phyloP scores from a whole-genome alignment of 805 yeast genomes.

The Saccharomycopsis amapae region DNA sequence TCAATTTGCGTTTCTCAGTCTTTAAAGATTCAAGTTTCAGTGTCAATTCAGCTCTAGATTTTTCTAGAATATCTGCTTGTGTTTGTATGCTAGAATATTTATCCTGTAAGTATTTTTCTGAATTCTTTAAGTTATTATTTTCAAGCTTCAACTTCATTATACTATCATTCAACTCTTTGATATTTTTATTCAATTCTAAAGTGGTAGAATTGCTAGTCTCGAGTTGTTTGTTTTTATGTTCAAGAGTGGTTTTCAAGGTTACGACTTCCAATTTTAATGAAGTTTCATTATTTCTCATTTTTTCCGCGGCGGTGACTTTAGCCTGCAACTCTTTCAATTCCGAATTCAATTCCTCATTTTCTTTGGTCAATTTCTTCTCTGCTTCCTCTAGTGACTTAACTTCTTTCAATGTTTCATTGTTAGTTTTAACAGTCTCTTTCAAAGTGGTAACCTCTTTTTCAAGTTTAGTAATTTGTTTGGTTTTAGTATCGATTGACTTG shows the following conservation, averaged over 20 bases:
- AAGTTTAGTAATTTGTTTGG: constrained; percentile 24
- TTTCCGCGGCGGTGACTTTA: constrained; percentile 6
- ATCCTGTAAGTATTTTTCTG: constrained; percentile 28
- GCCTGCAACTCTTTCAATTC: constrained; percentile 35
- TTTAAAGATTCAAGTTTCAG: constrained; percentile 28
- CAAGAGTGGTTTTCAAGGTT: constrained; percentile 37
- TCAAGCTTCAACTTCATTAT: constrained; percentile 36
- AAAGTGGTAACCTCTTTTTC: constrained; percentile 26
- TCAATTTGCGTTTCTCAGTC: constrained; percentile 32
- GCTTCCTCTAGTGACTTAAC: constrained; percentile 30
- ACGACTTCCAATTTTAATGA: constrained; percentile 44
- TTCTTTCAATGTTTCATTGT: constrained; percentile 18
- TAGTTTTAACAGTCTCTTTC: constrained; percentile 25
- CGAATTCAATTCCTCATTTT: constrained; percentile 30
- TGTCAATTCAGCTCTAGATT: constrained; percentile 28
- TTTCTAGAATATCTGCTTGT: constrained; percentile 34
- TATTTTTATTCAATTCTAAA: constrained; percentile 33
- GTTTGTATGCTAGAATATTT: constrained; percentile 29
- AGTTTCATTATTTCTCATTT: constrained; percentile 32
- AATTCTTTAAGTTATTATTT: constrained; percentile 34
- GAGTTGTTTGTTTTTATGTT: constrained; percentile 38
- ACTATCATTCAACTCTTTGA: constrained; percentile 33
- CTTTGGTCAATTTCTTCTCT: constrained; percentile 30
- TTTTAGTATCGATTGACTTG: constrained; percentile 23
- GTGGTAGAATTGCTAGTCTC: constrained; percentile 33